These are phyloP conservation scores for Anethum foeniculum DNA, from an alignment of 140 eudicot genomes.

Conservation along the genomic window DNA sequence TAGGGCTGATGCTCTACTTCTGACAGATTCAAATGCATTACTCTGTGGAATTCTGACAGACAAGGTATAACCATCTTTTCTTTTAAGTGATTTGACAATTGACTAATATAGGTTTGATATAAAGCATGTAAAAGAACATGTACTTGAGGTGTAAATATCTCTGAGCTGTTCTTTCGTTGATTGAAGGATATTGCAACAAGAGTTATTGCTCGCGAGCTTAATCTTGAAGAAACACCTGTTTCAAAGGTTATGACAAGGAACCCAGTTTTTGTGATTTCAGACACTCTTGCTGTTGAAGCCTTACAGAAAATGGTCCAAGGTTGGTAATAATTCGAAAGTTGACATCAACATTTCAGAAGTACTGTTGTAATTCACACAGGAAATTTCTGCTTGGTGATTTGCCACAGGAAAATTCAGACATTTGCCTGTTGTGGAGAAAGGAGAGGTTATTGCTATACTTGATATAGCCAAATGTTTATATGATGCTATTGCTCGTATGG, in stretches of 20 bases:
- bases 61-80: slow-evolving; percentile 34
- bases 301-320: slow-evolving; percentile 99
- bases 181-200: slow-evolving; percentile 82
- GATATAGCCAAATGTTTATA: slow-evolving; percentile 89
- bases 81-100: neutral
- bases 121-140: neutral
- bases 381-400: neutral
- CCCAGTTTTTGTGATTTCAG: slow-evolving; percentile 92
- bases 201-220: slow-evolving; percentile 78
- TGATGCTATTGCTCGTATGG: slow-evolving; percentile 96
- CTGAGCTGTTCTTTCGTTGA: slow-evolving; percentile 2
- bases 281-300: slow-evolving; percentile 94
- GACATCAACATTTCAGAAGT: neutral
- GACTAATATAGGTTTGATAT: neutral
- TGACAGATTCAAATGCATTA: slow-evolving; percentile 86
- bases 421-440: slow-evolving; percentile 89
- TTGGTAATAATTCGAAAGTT: slow-evolving; percentile 16
- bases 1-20: slow-evolving; percentile 77
- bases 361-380: slow-evolving; percentile 1
- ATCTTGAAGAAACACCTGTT: slow-evolving; percentile 78
- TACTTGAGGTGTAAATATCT: neutral
- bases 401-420: slow-evolving; percentile 86
- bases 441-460: slow-evolving; percentile 80
- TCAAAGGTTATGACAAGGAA: slow-evolving; percentile 92
- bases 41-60: slow-evolving; percentile 91